Evolutionary conservation across 2,329 filamentous ascomycete genomes (phyloP).

Genomic region (Sclerotiophoma versabilis): DNA sequence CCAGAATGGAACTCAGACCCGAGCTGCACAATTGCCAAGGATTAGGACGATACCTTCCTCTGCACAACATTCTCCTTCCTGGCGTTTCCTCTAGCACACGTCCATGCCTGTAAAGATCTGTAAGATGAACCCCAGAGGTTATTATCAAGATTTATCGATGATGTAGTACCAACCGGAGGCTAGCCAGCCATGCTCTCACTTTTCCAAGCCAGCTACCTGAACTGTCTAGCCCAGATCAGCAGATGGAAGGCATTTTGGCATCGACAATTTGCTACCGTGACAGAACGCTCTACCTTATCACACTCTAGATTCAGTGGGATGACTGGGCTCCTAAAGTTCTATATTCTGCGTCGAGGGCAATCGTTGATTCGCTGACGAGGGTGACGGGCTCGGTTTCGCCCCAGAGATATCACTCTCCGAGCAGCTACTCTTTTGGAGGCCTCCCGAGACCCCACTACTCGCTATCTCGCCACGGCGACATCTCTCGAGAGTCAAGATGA

Average conservation of each 20-base stretch:
- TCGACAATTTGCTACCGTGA: constrained; percentile 33
- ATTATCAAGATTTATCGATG: constrained; percentile 55
- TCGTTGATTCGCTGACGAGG: constrained; percentile 50
- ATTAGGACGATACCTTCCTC: constrained; percentile 54
- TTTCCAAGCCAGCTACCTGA: constrained; percentile 27
- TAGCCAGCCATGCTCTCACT: constrained; percentile 29
- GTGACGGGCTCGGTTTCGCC: constrained; percentile 57
- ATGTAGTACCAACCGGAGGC: constrained; percentile 41
- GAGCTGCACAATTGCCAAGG: constrained; percentile 50
- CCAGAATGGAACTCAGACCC: constrained; percentile 61
- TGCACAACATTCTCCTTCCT: constrained; percentile 61
- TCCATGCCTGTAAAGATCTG: constrained; percentile 60
- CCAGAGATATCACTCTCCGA: constrained; percentile 54
- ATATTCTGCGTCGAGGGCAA: constrained; percentile 58
- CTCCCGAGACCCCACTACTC: constrained; percentile 51
- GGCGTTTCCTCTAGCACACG: constrained; percentile 59
- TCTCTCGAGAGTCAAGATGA: constrained; percentile 57
- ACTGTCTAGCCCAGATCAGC: constrained; percentile 13
- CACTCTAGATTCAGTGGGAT: constrained; percentile 19
- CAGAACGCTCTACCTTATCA: constrained; percentile 32
- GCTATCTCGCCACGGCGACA: constrained; percentile 17
- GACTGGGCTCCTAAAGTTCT: constrained; percentile 6
- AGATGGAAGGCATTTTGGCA: constrained; percentile 32
- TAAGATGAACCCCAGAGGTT: constrained; percentile 38
- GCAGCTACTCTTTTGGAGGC: constrained; percentile 64